phyloP scores from a whole-genome alignment of 2,329 filamentous ascomycete genomes.

The Fusarium palustre region DNA sequence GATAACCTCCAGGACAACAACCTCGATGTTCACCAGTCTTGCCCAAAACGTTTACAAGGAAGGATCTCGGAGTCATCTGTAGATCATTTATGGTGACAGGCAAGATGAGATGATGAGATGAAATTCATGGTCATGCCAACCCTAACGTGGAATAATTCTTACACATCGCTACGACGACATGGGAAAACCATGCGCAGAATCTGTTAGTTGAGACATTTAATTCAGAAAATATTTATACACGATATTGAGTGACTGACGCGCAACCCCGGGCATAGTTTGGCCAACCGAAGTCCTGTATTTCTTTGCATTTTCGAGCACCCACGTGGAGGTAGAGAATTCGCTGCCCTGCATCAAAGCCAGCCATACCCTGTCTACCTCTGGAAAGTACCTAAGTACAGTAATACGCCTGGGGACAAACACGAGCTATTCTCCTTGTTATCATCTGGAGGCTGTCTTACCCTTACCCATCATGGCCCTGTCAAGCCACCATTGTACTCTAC shows the following conservation, averaged over 20 bases:
- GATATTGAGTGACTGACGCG: conserved; percentile 26
- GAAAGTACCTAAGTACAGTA: not conserved
- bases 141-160: conserved; percentile 9
- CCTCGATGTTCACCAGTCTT: not conserved
- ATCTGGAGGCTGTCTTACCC: conserved; percentile 10
- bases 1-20: not conserved
- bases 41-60: conserved; percentile 5
- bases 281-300: conserved; percentile 31
- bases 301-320: conserved; percentile 29
- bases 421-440: conserved; percentile 5
- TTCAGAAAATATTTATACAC: conserved; percentile 2
- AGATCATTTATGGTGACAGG: conserved; percentile 27
- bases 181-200: conserved; percentile 30
- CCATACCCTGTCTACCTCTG: conserved; percentile 7
- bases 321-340: conserved; percentile 47
- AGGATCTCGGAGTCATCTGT: conserved; percentile 33
- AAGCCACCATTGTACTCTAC: conserved; percentile 28
- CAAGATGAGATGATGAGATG: conserved; percentile 10
- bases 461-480: conserved; percentile 14
- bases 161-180: conserved; percentile 12
- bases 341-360: conserved; percentile 17
- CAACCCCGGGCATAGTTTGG: conserved; percentile 38
- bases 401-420: conserved; percentile 5
- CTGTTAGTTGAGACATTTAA: conserved; percentile 32
- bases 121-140: conserved; percentile 8